A percentile compares a stretch with the other conserved stretches of the same genome.
Conservation (phyloP, 2,329 filamentous ascomycete species). For the Metarhizium guizhouense region DNA sequence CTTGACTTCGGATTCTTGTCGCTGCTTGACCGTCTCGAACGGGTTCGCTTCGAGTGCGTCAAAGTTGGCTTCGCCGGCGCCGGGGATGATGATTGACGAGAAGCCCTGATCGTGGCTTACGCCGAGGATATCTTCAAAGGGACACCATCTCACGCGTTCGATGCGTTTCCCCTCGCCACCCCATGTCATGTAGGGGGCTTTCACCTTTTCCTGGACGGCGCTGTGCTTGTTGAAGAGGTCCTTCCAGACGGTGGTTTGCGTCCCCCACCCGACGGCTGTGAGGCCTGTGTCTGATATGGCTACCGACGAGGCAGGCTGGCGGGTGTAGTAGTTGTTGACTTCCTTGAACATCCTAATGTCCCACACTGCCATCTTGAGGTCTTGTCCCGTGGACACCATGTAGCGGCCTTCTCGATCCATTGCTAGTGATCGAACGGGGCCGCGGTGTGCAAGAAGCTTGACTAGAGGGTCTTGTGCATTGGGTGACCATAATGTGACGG, state of each 20-base stretch:
- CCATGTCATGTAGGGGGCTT: conserved; percentile 89
- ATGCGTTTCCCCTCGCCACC: conserved; percentile 75
- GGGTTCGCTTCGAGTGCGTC: conserved; percentile 91
- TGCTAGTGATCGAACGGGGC: conserved; percentile 77
- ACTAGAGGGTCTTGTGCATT: conserved; percentile 81
- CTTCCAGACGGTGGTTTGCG: conserved; percentile 82
- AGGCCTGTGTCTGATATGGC: conserved; percentile 83
- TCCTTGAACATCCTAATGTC: conserved; percentile 92
- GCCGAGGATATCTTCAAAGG: conserved; percentile 87
- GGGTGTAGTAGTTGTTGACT: conserved; percentile 80
- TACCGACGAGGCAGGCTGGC: conserved; percentile 72
- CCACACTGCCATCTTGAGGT: conserved; percentile 89
- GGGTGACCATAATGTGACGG: conserved; percentile 91
- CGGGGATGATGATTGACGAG: conserved; percentile 81
- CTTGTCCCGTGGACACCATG: conserved; percentile 90
- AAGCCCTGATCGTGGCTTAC: conserved; percentile 80
- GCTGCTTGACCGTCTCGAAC: conserved; percentile 86
- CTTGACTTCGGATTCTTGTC: conserved; percentile 88
- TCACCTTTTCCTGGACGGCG: conserved; percentile 66
- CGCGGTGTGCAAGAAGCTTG: conserved; percentile 81
- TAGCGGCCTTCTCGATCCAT: conserved; percentile 87
- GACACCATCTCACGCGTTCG: conserved; percentile 83
- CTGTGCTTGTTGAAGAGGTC: conserved; percentile 71
- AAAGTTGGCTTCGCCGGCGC: conserved; percentile 94
- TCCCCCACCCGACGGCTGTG: conserved; percentile 86